Evolutionary conservation across 2,329 filamentous ascomycete genomes (phyloP).

Genomic region (Dactylonectria estremocensis): DNA sequence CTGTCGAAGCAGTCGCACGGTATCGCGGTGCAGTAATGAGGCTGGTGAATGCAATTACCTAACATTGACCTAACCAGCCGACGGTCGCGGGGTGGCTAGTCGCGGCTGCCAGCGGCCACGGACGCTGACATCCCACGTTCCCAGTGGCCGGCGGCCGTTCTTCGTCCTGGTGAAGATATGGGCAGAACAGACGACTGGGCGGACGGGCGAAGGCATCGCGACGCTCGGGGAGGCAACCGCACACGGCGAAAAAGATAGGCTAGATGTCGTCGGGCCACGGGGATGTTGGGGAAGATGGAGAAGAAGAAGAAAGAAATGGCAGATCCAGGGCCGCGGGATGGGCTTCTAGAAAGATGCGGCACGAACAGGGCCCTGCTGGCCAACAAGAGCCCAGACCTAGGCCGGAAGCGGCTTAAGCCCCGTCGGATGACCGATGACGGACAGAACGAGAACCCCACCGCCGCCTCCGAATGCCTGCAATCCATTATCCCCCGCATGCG

Average conservation of each 20-base stretch:
- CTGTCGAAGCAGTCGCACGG: constrained; percentile 12
- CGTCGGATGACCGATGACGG: constrained; percentile 43
- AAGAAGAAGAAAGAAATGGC: constrained; percentile 9
- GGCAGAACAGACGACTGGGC: background rate
- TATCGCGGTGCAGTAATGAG: constrained; percentile 4
- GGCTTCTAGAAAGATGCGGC: constrained; percentile 32
- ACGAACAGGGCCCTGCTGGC: constrained; percentile 16
- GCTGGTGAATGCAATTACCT: constrained; percentile 46
- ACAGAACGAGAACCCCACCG: constrained; percentile 3
- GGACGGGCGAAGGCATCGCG: background rate
- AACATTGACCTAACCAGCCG: constrained; percentile 34
- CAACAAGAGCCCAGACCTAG: constrained; percentile 35
- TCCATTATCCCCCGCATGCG: constrained; percentile 9
- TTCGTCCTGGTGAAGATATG: background rate
- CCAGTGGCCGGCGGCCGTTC: constrained; percentile 35
- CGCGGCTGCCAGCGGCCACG: constrained; percentile 38
- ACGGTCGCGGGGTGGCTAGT: constrained; percentile 38
- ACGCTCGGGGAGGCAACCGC: constrained; percentile 27
- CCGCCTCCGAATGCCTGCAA: background rate
- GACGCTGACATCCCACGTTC: constrained; percentile 45
- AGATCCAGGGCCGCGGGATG: constrained; percentile 29
- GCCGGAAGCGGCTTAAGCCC: constrained; percentile 32
- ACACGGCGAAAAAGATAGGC: constrained; percentile 49
- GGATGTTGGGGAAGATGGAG: constrained; percentile 33
- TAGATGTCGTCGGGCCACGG: constrained; percentile 35